phyloP scores from a whole-genome alignment of 2,329 filamentous ascomycete genomes.

The Aureobasidium vineae region DNA sequence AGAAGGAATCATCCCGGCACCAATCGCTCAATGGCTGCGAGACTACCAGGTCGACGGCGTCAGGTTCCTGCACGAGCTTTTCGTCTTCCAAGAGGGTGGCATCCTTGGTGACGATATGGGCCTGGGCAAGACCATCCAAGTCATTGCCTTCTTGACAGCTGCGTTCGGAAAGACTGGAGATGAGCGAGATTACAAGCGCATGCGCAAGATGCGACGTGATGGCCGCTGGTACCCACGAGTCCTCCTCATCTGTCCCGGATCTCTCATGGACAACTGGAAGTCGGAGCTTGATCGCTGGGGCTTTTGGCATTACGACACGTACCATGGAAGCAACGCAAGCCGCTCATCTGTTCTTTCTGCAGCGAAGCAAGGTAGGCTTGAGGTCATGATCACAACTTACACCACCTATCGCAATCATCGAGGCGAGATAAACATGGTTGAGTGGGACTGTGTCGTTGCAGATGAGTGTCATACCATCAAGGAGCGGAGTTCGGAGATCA shows the following conservation, averaged over 20 bases:
- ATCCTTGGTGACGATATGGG: slow-evolving; percentile 98
- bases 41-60: slow-evolving; percentile 89
- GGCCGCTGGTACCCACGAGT: slow-evolving; percentile 76
- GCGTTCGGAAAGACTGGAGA: slow-evolving; percentile 95
- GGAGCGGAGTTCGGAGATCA: slow-evolving; percentile 71
- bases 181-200: slow-evolving; percentile 76
- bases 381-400: slow-evolving; percentile 95
- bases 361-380: slow-evolving; percentile 71
- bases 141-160: slow-evolving; percentile 85
- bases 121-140: slow-evolving; percentile 92
- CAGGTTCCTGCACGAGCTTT: slow-evolving; percentile 79
- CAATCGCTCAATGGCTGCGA: slow-evolving; percentile 86
- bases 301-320: slow-evolving; percentile 87
- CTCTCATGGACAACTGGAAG: slow-evolving; percentile 87
- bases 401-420: slow-evolving; percentile 78
- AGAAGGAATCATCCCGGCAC: slow-evolving; percentile 76
- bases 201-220: slow-evolving; percentile 76
- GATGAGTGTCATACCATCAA: slow-evolving; percentile 94
- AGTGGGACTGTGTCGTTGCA: slow-evolving; percentile 92
- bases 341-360: slow-evolving; percentile 56
- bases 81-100: slow-evolving; percentile 86
- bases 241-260: slow-evolving; percentile 84
- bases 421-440: slow-evolving; percentile 73
- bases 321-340: slow-evolving; percentile 63
- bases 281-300: slow-evolving; percentile 86